phyloP scores from a whole-genome alignment of 2,329 filamentous ascomycete species.

The Alternaria sp. region DNA sequence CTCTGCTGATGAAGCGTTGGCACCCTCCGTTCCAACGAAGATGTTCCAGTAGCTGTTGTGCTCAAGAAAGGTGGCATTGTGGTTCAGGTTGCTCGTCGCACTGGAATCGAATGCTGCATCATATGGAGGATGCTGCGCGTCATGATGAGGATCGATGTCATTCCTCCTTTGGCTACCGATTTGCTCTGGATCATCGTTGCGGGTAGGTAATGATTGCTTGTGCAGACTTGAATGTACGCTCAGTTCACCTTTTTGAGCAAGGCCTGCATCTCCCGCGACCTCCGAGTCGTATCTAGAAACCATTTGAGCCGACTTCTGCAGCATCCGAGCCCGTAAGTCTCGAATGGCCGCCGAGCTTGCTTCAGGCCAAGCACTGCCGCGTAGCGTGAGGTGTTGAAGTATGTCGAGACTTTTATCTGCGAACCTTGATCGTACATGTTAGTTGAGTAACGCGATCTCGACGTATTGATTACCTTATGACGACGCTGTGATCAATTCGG shows the following conservation, averaged over 20 bases:
- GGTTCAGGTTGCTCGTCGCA: not conserved
- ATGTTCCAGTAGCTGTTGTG: constrained; percentile 14
- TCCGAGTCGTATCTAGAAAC: not conserved
- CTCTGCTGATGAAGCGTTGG: not conserved
- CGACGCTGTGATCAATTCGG: constrained; percentile 49
- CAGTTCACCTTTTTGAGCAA: not conserved
- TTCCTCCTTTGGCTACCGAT: not conserved
- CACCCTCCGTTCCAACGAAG: constrained; percentile 6
- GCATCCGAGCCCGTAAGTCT: constrained; percentile 27
- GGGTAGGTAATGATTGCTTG: not conserved
- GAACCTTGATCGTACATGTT: constrained; percentile 20
- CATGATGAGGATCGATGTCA: not conserved
- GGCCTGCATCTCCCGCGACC: not conserved
- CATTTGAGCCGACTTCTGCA: not conserved
- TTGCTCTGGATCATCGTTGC: not conserved
- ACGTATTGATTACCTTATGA: constrained; percentile 46
- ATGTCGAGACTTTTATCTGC: constrained; percentile 31
- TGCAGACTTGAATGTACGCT: not conserved
- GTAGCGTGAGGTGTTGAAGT: constrained; percentile 33
- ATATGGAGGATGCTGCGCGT: not conserved
- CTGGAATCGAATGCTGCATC: not conserved
- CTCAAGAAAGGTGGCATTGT: not conserved
- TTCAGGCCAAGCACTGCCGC: constrained; percentile 38
- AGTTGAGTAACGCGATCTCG: not conserved
- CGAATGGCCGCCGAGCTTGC: constrained; percentile 38